These are phyloP conservation scores for Hemisphaericaspora subhashii DNA, from an alignment of 1,139 yeast genomes.

Conservation along the genomic window DNA sequence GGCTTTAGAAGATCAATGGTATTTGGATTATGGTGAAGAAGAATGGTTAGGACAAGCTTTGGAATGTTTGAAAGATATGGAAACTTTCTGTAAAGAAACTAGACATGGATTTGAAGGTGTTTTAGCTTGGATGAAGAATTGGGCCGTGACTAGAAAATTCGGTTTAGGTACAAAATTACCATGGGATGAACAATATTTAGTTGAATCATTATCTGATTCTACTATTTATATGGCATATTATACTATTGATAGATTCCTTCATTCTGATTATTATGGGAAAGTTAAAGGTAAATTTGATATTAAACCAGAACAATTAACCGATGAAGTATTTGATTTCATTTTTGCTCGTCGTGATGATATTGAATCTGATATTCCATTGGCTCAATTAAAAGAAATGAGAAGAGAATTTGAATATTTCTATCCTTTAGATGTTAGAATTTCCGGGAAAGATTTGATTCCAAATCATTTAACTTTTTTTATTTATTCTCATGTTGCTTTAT, in stretches of 20 bases:
- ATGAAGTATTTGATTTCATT: conserved; percentile 89
- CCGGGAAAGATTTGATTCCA: conserved; percentile 97
- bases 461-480: conserved; percentile 96
- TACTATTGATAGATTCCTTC: conserved; percentile 85
- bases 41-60: conserved; percentile 84
- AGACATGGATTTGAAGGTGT: conserved; percentile 93
- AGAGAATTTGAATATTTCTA: conserved; percentile 95
- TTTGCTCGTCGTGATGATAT: conserved; percentile 71
- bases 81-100: conserved; percentile 81
- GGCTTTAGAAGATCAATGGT: conserved; percentile 98
- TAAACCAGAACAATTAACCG: conserved; percentile 83
- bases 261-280: conserved; percentile 82
- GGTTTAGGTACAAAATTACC: conserved; percentile 96
- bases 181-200: conserved; percentile 93
- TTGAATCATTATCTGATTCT: conserved; percentile 94
- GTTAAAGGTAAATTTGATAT: conserved; percentile 72
- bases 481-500: conserved; percentile 88
- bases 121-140: conserved; percentile 93
- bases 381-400: conserved; percentile 71
- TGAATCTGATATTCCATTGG: conserved; percentile 61
- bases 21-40: conserved; percentile 95
- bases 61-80: conserved; percentile 76
- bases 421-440: conserved; percentile 86
- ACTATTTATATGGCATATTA: conserved; percentile 96
- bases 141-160: conserved; percentile 98